phyloP scores from a whole-genome alignment of 2,329 filamentous ascomycete genomes.

The Dactylellina cionopaga region DNA sequence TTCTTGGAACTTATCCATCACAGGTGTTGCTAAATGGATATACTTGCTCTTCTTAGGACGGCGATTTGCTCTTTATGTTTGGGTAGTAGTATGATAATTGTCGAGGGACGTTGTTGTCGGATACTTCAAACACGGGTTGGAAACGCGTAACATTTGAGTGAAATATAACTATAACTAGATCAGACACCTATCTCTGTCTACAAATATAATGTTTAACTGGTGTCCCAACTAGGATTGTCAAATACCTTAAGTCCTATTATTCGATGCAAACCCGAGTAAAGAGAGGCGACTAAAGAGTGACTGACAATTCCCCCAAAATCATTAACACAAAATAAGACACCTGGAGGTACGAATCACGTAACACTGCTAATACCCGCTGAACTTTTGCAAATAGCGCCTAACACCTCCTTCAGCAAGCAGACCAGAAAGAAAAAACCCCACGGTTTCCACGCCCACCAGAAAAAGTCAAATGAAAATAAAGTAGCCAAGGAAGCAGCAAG shows the following conservation, averaged over 20 bases:
- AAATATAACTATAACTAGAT: no score
- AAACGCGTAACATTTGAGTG: no score
- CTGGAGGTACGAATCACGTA: neutral
- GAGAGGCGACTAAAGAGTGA: neutral
- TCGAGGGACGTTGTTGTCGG: no score
- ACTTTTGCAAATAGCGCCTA: conserved; percentile 8
- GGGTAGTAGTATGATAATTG: no score
- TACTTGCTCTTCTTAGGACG: no score
- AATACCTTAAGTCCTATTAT: no score
- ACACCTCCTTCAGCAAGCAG: conserved; percentile 12
- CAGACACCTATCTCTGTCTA: no score
- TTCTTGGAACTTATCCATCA: conserved; percentile 13
- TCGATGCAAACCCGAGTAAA: neutral
- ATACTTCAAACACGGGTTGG: no score
- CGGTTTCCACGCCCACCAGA: conserved; percentile 8
- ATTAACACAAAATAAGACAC: neutral
- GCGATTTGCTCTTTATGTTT: no score
- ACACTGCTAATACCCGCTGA: neutral
- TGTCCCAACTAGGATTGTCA: no score
- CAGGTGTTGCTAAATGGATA: neutral
- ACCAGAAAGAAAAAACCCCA: conserved; percentile 12
- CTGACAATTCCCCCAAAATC: neutral
- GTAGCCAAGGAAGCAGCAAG: no score
- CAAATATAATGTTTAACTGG: no score
- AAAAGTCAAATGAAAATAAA: conserved; percentile 16